Evolutionary conservation across 2,329 filamentous ascomycete genomes (phyloP), one percentile per base, ranked within the genome.

Genomic region (Penicillium sp.): DNA sequence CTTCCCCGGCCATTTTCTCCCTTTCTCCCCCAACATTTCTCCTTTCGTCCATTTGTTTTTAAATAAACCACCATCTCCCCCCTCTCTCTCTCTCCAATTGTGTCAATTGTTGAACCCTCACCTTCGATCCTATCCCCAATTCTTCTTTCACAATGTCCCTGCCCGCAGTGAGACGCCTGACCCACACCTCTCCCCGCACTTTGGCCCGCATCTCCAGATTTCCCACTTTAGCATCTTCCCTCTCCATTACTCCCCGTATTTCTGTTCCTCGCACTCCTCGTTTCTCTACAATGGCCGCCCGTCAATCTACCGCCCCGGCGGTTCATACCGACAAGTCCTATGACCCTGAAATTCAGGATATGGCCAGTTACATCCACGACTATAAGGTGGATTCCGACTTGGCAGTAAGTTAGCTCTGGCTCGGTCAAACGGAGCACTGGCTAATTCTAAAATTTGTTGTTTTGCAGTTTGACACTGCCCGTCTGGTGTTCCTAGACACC

Each of bases 401-500:
- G 70, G 94, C 94, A 74, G 93, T 97, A 83, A 78, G 91, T 59
- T 19, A 19, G 23, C 27, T 12, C 37, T 21, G 13, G 33, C 33
- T 57, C 46, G 6, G 49, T 40, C 12, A 8, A 37, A 50, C 27
- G 41, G 19, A 25, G 35, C 27, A 29, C 10, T 5, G 6, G 33
- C 53, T 59, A 50, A 62, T 43, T 27, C n/a, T 47, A 31, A 5
- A 45, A 42, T 43, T 38, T 33, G 33, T 48, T 37, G 31, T 49
- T 15, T 15, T 9, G 25, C 61, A 77, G 75, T 95, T 90, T 75
- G 94, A 99, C 78, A 99, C 94, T 49, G 94, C 94, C 62, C 89
- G 94, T 79, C 93, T 92, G 82, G 93, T 97, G 67, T 92, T 99
- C 78, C 86, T 97, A 73, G 94, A 99, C 78, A 97, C 94, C 56